phyloP scores from a whole-genome alignment of 1,284 basidiomycete species.

The Tremellales sp. region DNA sequence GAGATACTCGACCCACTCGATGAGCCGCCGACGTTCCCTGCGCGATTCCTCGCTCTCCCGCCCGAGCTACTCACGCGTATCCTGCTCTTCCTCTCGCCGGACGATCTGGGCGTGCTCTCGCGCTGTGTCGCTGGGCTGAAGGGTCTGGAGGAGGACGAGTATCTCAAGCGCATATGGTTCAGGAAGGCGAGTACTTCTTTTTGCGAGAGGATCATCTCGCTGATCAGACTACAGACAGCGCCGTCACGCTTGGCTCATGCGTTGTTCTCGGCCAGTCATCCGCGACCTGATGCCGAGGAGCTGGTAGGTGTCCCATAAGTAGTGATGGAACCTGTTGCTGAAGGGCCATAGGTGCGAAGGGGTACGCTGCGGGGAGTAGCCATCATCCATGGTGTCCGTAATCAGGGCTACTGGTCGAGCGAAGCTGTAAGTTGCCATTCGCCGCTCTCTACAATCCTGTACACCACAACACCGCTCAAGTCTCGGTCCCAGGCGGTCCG shows the following conservation, averaged over 20 bases:
- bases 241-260: conserved; percentile 18
- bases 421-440: conserved; percentile 12
- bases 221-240: conserved; percentile 14
- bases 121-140: conserved; percentile 15
- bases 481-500: conserved; percentile 19
- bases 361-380: conserved; percentile 25
- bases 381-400: conserved; percentile 15
- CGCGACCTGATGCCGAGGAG: conserved; percentile 20
- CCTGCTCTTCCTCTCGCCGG: conserved; percentile 22
- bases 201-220: neutral
- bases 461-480: neutral
- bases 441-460: neutral
- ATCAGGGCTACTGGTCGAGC: conserved; percentile 19
- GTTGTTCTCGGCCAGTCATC: conserved; percentile 18
- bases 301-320: conserved; percentile 13
- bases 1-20: too few relatives aligned
- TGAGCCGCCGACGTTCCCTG: too few relatives aligned
- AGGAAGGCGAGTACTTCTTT: conserved; percentile 8
- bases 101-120: conserved; percentile 25
- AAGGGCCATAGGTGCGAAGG: conserved; percentile 4
- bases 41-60: conserved; percentile 16
- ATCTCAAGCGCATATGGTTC: conserved; percentile 21
- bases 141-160: conserved; percentile 21
- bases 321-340: neutral
- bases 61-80: conserved; percentile 23